Evolutionary conservation across 805 yeast genomes (phyloP).

Genomic region (Henningerozyma blattae): DNA sequence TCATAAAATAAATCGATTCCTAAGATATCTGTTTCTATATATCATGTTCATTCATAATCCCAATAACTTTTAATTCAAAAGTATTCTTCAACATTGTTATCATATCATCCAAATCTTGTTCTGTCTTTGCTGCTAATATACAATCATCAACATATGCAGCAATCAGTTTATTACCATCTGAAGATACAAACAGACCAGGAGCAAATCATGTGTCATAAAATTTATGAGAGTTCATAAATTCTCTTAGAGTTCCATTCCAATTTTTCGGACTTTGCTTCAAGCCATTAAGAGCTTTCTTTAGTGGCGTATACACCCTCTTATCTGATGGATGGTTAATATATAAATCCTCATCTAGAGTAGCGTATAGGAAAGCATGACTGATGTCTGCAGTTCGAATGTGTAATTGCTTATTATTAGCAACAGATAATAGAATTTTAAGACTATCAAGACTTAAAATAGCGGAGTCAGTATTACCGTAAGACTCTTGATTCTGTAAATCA

Average conservation of each 20-base stretch:
- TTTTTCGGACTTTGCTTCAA: constrained; percentile 4
- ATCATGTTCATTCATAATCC: constrained; percentile 3
- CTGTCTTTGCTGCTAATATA: constrained; percentile 3
- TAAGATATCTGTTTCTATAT: constrained; percentile 3
- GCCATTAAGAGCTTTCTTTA: constrained; percentile 3
- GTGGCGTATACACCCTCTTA: background rate
- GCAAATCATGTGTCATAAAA: constrained; percentile 1
- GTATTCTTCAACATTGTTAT: background rate
- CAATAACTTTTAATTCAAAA: constrained; percentile 3
- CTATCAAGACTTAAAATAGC: background rate
- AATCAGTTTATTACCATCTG: constrained; percentile 2
- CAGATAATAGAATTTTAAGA: constrained; percentile 1
- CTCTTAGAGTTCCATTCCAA: constrained; percentile 4
- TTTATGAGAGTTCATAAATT: constrained; percentile 1
- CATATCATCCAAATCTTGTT: constrained; percentile 2
- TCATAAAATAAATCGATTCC: no score
- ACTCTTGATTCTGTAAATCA: constrained; percentile 1
- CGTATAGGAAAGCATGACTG: constrained; percentile 4
- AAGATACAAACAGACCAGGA: constrained; percentile 3
- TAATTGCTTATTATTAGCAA: constrained; percentile 1
- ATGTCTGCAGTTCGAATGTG: constrained; percentile 1
- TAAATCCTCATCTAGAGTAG: constrained; percentile 1
- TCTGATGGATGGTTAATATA: constrained; percentile 1
- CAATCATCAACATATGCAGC: constrained; percentile 8
- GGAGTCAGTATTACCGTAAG: constrained; percentile 1